phyloP scores from a whole-genome alignment of 352 stramenopile species.

The Globisporangium alternatum region DNA sequence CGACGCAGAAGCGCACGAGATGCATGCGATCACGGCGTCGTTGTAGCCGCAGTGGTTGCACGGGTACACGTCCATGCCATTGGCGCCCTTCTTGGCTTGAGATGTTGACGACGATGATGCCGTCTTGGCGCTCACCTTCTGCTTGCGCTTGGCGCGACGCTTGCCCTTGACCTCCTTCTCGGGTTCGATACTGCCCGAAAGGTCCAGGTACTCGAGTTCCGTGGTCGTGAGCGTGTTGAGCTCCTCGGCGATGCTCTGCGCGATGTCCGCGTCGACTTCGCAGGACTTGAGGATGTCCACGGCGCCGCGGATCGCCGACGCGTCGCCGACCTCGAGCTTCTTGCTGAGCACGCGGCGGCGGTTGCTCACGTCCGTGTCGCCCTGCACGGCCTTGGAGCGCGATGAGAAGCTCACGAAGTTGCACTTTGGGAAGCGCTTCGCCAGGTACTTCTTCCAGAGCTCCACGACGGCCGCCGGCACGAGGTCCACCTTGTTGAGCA shows the following conservation, averaged over 20 bases:
- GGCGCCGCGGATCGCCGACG: slow-evolving; percentile 58
- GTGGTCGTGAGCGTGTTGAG: slow-evolving; percentile 38
- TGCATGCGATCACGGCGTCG: slow-evolving; percentile 56
- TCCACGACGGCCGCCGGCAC: slow-evolving; percentile 55
- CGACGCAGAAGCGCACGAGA: slow-evolving; percentile 41
- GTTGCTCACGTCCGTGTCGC: slow-evolving; percentile 60
- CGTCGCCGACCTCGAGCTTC: slow-evolving; percentile 74
- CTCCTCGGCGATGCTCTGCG: slow-evolving; percentile 59
- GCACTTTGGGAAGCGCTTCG: slow-evolving; percentile 59
- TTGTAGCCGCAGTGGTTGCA: slow-evolving; percentile 77
- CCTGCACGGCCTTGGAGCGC: slow-evolving; percentile 66
- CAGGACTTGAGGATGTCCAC: slow-evolving; percentile 70
- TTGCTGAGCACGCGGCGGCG: slow-evolving; percentile 76
- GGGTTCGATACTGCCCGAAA: slow-evolving; percentile 1
- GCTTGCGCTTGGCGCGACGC: slow-evolving; percentile 52
- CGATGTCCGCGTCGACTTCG: slow-evolving; percentile 46
- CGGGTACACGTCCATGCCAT: slow-evolving; percentile 22
- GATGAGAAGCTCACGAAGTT: slow-evolving; percentile 78
- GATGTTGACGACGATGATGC: not conserved
- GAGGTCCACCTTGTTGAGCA: slow-evolving; percentile 87
- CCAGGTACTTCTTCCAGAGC: slow-evolving; percentile 66
- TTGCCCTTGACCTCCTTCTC: slow-evolving; percentile 31
- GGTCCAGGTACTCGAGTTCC: slow-evolving; percentile 32
- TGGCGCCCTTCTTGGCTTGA: slow-evolving; percentile 13
- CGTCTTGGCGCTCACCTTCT: slow-evolving; percentile 31